Evolutionary conservation across 2,329 filamentous ascomycete genomes (phyloP), one percentile per base, ranked within the genome.

Genomic region (Albifimbria verrucaria): DNA sequence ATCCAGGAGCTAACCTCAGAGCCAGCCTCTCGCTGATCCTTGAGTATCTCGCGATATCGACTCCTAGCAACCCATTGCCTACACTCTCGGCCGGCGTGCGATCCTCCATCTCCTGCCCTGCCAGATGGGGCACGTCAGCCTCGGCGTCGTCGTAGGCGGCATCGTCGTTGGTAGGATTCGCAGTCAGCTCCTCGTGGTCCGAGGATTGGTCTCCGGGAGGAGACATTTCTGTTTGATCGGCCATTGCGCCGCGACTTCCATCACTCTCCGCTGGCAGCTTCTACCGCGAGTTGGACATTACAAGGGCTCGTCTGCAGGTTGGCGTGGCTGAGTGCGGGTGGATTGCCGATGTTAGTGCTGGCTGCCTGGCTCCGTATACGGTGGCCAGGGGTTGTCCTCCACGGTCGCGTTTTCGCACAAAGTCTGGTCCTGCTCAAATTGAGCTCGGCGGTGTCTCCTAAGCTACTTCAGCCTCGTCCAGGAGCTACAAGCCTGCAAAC

Each of bases 1-100:
- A 55, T 79, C 79, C 22, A 75, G 66, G n/a, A 81, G 52, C 77
- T 78, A 56, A 78, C 73, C 52, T 82, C 79, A 9, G 80, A 83
- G 18, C 62, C 64, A 57, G 77, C 72, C 17, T 79, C 77, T 46
- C 61, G 59, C 21, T 72, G 69, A 36, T 76, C 70, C 50, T 70
- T 69, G 25, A 79, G 61, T 9, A 79, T 69, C 54, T 77, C 70
- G 39, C 71, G 74, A 60, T 78, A 78, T 51, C 72, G 72, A 56
- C 72, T 73, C 68, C 65, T 26, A 75, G 62, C 11, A 57, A 57
- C 18, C 59, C 58, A 25, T 64, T 64, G 11, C 56, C 59, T 51
- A 65, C 57, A 18, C 55, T 41, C 24, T 52, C 52, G 9, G 62
- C 55, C 23, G 61, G 55, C 20, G 55, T 20, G 39, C 58, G 57